These are phyloP conservation scores for Starmera amethionina DNA, from an alignment of 805 yeast species.

Conservation along the genomic window DNA sequence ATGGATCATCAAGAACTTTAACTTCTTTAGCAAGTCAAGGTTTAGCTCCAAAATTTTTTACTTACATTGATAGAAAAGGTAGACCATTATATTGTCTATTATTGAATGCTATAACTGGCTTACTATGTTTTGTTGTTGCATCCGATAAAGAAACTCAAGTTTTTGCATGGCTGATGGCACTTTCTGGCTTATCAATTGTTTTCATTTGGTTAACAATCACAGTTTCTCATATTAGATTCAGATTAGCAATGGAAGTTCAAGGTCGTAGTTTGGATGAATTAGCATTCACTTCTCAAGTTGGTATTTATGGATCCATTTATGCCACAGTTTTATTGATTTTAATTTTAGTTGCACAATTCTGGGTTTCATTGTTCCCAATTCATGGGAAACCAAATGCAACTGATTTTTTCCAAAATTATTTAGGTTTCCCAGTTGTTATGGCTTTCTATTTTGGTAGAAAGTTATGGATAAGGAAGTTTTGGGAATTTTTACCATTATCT, in stretches of 20 bases:
- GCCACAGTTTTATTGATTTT: constrained; percentile 26
- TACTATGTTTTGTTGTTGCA: constrained; percentile 36
- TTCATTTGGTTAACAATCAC: constrained; percentile 43
- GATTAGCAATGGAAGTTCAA: constrained; percentile 33
- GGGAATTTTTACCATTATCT: constrained; percentile 29
- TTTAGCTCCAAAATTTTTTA: constrained; percentile 31
- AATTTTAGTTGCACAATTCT: constrained; percentile 35
- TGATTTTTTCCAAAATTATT: constrained; percentile 29
- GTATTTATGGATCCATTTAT: constrained; percentile 31
- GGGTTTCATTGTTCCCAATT: constrained; percentile 39
- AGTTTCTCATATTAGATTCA: constrained; percentile 33
- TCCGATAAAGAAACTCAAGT: constrained; percentile 27
- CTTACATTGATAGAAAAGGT: constrained; percentile 39
- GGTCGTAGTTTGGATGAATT: constrained; percentile 31
- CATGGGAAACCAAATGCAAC: constrained; percentile 24
- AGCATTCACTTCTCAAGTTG: constrained; percentile 32
- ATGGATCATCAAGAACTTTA: constrained; percentile 44
- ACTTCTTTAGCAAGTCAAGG: constrained; percentile 36
- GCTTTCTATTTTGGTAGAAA: constrained; percentile 31
- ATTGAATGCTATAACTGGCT: constrained; percentile 30
- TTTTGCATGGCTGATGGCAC: constrained; percentile 39
- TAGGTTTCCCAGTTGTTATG: constrained; percentile 33
- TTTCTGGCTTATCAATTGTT: constrained; percentile 37
- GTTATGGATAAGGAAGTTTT: constrained; percentile 31
- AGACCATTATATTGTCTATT: constrained; percentile 38